Base-by-base conservation (phyloP, 805 yeast genomes). In the Ascoidea rubescens region DNA sequence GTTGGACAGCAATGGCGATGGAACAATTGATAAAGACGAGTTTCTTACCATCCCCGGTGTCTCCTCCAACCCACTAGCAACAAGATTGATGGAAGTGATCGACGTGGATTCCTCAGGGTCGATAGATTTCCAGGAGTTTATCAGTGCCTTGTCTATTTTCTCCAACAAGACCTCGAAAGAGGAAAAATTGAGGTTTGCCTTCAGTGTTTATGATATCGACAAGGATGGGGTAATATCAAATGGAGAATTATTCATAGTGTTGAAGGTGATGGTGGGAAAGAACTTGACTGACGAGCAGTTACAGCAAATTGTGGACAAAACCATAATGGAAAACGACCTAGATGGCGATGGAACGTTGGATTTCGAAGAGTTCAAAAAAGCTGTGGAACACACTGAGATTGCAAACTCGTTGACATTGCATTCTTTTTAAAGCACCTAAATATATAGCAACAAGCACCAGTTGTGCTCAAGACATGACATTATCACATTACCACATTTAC, bases 221-320 rank as follows among this genome's bases (percentile, higher is more conserved):
- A 75, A 88, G 52, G 99, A 93, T 64, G 99, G 99, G 0, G 89
- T 63, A 64, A 87, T 93, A 44, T 90, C 97, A 2, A 91, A 91
- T 63, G 99, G 99, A 30, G 99, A 93, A 67, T 67, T 93, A 53
- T 93, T 84, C 61, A 74, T 91, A 46, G 98, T 93, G 46, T 72
- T 93, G 69, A 87, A 93, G 67, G 86, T 87, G 79, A 93, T 93
- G 99, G 99, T 95, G 31, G 99, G 98, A 1, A 83, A 80, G 59
- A 89, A 93, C 62, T 69, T 95, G 53, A 84, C 80, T 56, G 95
- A 87, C 54, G 80, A 79, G 31, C 96, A 93, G 61, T 73, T 93
- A 52, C 99, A 93, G 65, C 98, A 95, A 67, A 79, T 93, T 51
- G 97, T 91, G n/a, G 98, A 93, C 65, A 82, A 95, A 66, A 89